These are phyloP conservation scores for Chytriomyces sp. DNA, from an alignment of 192 early-diverging fungal genomes.

Conservation along the genomic window DNA sequence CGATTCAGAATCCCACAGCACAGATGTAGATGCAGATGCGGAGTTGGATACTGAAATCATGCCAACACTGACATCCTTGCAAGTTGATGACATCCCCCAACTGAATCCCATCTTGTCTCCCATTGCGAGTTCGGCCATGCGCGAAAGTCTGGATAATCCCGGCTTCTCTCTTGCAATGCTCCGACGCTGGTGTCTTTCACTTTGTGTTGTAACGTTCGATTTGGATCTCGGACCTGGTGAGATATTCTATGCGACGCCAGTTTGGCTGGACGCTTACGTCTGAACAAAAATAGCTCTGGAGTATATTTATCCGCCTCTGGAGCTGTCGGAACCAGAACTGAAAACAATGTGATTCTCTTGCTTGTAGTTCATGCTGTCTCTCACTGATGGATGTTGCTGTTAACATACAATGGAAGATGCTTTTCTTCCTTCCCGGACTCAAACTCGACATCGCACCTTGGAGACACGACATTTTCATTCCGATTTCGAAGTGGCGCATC, in stretches of 20 bases:
- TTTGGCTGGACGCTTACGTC: background rate
- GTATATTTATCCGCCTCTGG: conserved; percentile 51
- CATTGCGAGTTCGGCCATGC: background rate
- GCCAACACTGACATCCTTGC: background rate
- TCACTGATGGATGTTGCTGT: background rate
- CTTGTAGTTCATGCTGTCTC: conserved; percentile 9
- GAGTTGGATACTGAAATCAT: background rate
- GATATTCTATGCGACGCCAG: conserved; percentile 1
- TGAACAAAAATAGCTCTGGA: conserved; percentile 47
- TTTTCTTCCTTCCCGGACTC: conserved; percentile 67
- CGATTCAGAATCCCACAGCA: background rate
- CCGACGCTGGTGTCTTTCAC: conserved; percentile 54
- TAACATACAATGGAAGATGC: conserved; percentile 30
- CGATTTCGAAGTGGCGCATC: conserved; percentile 53
- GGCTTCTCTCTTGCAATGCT: conserved; percentile 23
- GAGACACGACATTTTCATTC: conserved; percentile 57
- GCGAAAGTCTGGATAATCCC: background rate
- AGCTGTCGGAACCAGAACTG: conserved; percentile 51
- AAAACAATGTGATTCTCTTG: conserved; percentile 51
- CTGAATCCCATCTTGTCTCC: background rate
- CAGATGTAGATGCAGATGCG: background rate
- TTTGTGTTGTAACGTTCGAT: conserved; percentile 62
- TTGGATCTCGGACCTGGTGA: conserved; percentile 57
- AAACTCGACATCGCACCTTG: conserved; percentile 55
- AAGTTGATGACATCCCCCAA: background rate